These are phyloP conservation scores for Nakazawaea molendinolei DNA, from an alignment of 805 yeast species.

Conservation along the genomic window DNA sequence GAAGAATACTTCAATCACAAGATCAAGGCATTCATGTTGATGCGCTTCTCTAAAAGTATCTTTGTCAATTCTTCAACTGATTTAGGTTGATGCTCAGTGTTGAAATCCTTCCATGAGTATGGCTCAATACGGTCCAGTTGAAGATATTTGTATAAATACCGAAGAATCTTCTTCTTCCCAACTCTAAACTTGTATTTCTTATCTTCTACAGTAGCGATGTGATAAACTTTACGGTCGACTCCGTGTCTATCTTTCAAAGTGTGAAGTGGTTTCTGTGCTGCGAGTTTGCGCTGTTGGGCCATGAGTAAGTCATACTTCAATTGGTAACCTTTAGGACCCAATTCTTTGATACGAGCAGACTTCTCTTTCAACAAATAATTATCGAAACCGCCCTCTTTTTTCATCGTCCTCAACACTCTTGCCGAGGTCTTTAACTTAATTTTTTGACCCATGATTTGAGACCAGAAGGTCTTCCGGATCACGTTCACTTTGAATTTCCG, in stretches of 20 bases:
- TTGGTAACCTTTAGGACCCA: slow-evolving; percentile 91
- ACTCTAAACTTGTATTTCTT: slow-evolving; percentile 43
- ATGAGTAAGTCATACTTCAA: slow-evolving; percentile 67
- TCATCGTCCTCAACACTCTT: slow-evolving; percentile 77
- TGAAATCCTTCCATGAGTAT: slow-evolving; percentile 41
- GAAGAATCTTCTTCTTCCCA: slow-evolving; percentile 60
- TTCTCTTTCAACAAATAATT: slow-evolving; percentile 81
- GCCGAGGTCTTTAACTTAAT: slow-evolving; percentile 64
- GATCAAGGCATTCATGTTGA: slow-evolving; percentile 27
- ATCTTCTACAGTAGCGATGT: slow-evolving; percentile 35
- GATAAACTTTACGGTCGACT: slow-evolving; percentile 39
- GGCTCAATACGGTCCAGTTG: slow-evolving; percentile 34
- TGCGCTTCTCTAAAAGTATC: slow-evolving; percentile 37
- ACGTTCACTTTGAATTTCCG: slow-evolving; percentile 80
- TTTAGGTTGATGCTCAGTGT: slow-evolving; percentile 34
- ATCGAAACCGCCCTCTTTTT: slow-evolving; percentile 93
- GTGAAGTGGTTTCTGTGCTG: slow-evolving; percentile 30
- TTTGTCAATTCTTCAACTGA: slow-evolving; percentile 42
- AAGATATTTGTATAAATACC: slow-evolving; percentile 45
- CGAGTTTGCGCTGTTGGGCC: slow-evolving; percentile 31
- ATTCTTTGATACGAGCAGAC: slow-evolving; percentile 82
- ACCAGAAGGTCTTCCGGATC: slow-evolving; percentile 71
- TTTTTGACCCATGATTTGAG: slow-evolving; percentile 60
- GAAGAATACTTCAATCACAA: no score
- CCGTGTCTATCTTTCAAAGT: slow-evolving; percentile 23